Evolutionary conservation across 2,329 filamentous ascomycete genomes (phyloP).

Genomic region (Colletotrichum chrysophilum): DNA sequence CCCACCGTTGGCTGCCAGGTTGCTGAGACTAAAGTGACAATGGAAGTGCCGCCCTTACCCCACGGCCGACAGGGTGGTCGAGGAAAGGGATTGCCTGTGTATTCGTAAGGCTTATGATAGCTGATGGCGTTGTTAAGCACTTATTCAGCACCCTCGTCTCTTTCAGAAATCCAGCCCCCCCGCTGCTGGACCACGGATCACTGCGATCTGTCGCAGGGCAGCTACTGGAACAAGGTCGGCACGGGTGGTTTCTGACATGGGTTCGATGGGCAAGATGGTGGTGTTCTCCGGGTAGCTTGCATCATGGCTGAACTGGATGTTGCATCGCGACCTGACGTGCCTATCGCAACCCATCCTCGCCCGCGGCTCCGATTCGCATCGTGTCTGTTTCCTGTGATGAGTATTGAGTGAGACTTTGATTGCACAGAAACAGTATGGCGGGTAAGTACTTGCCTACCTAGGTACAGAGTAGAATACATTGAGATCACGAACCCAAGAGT

Average conservation of each 20-base stretch:
- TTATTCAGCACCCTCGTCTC: conserved; percentile 9
- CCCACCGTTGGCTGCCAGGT: neutral
- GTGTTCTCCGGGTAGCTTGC: neutral
- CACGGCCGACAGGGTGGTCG: neutral
- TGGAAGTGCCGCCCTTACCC: neutral
- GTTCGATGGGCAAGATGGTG: neutral
- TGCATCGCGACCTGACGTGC: neutral
- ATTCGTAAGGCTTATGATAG: conserved; percentile 15
- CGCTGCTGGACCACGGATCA: neutral
- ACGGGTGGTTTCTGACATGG: neutral
- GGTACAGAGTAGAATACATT: neutral
- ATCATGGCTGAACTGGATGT: neutral
- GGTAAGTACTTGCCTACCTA: neutral
- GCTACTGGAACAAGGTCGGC: neutral
- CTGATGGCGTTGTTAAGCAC: conserved; percentile 10
- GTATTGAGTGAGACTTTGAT: neutral
- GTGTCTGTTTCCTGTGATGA: neutral
- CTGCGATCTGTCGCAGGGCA: neutral
- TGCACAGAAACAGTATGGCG: neutral
- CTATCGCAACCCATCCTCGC: neutral
- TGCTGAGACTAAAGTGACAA: neutral
- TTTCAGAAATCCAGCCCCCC: neutral
- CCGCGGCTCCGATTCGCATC: neutral
- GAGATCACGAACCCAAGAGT: neutral
- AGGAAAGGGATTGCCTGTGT: neutral